phyloP scores from a whole-genome alignment of 1,284 basidiomycete species.

The Ganoderma boninense region DNA sequence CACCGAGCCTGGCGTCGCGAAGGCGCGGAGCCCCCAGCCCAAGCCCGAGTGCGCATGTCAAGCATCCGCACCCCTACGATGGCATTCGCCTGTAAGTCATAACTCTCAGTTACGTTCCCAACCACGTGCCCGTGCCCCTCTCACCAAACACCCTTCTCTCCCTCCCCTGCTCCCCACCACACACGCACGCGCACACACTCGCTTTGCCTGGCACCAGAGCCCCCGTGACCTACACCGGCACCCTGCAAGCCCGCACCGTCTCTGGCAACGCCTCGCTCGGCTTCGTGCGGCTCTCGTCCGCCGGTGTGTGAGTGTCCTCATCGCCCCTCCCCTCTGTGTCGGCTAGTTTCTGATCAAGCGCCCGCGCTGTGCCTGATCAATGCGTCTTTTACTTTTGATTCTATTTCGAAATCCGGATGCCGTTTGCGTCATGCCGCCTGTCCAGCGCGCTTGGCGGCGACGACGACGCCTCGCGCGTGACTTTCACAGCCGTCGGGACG shows the following conservation, averaged over 20 bases:
- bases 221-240: slow-evolving; percentile 17
- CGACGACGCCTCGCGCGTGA: slow-evolving; percentile 13
- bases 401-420: slow-evolving; percentile 3
- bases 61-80: neutral
- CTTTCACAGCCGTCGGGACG: slow-evolving; percentile 23
- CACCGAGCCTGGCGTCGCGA: slow-evolving; percentile 21
- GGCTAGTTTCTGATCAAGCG: slow-evolving; percentile 17
- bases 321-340: neutral
- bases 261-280: slow-evolving; percentile 14
- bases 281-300: slow-evolving; percentile 24
- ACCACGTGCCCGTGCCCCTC: too few relatives aligned
- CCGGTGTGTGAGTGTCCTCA: slow-evolving; percentile 30
- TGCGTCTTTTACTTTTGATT: neutral
- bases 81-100: slow-evolving; percentile 15
- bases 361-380: slow-evolving; percentile 25
- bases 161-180: too few relatives aligned
- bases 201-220: slow-evolving; percentile 6
- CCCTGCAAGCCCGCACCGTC: slow-evolving; percentile 25
- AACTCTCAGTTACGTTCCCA: too few relatives aligned
- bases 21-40: slow-evolving; percentile 28
- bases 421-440: slow-evolving; percentile 11
- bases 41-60: slow-evolving; percentile 21
- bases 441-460: slow-evolving; percentile 20
- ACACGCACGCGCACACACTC: too few relatives aligned
- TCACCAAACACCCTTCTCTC: neutral